Base-by-base conservation (phyloP, 1,284 basidiomycete species). In the Tilletia indica region DNA sequence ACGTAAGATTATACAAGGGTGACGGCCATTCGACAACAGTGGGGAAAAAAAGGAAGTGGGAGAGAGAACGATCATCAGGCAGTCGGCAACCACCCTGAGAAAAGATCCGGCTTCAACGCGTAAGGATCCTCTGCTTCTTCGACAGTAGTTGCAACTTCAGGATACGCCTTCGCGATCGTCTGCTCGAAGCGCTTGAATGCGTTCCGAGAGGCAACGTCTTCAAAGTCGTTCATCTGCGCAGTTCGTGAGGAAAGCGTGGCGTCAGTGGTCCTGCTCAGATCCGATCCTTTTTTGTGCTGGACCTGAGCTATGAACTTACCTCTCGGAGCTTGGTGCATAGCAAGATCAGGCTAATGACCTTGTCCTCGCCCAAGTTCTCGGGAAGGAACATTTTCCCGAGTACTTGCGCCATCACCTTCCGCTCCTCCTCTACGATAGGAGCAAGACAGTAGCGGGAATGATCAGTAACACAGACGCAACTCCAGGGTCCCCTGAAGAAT, bases 341-440 rank as follows among this genome's bases (percentile, higher is more conserved):
- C 21, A 80, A 67, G 11, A 75, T 49, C 3, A 79, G 69, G 34
- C 73, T 71, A n/a, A 76, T 72, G 5, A 71, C 77, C 64, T 76
- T 78, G 25, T 66, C 68, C 45, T 87, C 86, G 70, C 92, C 90
- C 0, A 91, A 86, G 31, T 89, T 69, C 2, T 90, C 88, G 0
- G 91, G 90, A 14, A 97, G 85, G 78, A 91, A 87, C 2, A 98
- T 86, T 80, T 95, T 93, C 54, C 88, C 87, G 2, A 98, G 87
- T 51, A 93, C 87, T 71, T 94, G 91, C 72, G 90, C 91, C 16
- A 96, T 85, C 0, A 90, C 87, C 83, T 96, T 97, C 79, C 91
- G 89, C 74, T 91, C 89, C 14, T 93, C 92, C 81, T 89, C 92
- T 94, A 6, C 61, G 36, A 21, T 45, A 12, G 42, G 42, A 45